Conservation (phyloP, 1,284 basidiomycete genomes). For the Porodaedalea pini region DNA sequence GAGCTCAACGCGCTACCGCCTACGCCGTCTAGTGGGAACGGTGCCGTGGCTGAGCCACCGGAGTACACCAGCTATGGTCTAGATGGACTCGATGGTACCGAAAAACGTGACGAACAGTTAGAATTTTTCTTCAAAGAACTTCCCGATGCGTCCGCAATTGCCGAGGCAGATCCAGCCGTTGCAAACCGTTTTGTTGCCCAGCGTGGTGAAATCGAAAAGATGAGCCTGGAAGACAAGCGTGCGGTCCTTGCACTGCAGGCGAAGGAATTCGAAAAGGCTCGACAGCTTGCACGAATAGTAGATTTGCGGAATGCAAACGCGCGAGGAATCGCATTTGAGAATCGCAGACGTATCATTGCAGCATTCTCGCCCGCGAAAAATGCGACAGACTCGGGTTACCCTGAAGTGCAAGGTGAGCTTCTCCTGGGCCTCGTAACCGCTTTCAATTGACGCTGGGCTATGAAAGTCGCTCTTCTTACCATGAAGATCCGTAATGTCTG, state of each 20-base stretch:
- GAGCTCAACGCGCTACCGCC: slow-evolving; percentile 38
- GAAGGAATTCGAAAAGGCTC: slow-evolving; percentile 57
- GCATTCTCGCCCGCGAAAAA: slow-evolving; percentile 71
- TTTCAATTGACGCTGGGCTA: slow-evolving; percentile 12
- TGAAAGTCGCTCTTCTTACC: slow-evolving; percentile 80
- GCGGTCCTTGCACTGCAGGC: slow-evolving; percentile 24
- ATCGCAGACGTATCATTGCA: slow-evolving; percentile 73
- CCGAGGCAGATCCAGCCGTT: neutral
- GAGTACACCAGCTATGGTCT: slow-evolving; percentile 60
- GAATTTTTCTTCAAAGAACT: slow-evolving; percentile 57
- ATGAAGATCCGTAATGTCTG: slow-evolving; percentile 82
- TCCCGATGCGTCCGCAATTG: slow-evolving; percentile 42
- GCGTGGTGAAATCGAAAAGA: neutral
- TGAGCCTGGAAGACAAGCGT: slow-evolving; percentile 11
- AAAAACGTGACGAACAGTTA: slow-evolving; percentile 41
- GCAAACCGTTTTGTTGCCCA: neutral
- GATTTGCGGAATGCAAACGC: slow-evolving; percentile 89
- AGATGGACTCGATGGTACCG: slow-evolving; percentile 24
- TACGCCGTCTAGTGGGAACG: slow-evolving; percentile 18
- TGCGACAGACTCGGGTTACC: slow-evolving; percentile 74
- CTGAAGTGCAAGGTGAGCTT: slow-evolving; percentile 82
- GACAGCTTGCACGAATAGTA: slow-evolving; percentile 65
- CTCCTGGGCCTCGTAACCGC: slow-evolving; percentile 7
- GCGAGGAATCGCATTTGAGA: slow-evolving; percentile 81
- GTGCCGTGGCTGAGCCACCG: slow-evolving; percentile 39